Percentiles rank a stretch among this genome's conserved stretches.
Conservation (phyloP, 148 eudicot genomes). For the Polygonum maritimum region DNA sequence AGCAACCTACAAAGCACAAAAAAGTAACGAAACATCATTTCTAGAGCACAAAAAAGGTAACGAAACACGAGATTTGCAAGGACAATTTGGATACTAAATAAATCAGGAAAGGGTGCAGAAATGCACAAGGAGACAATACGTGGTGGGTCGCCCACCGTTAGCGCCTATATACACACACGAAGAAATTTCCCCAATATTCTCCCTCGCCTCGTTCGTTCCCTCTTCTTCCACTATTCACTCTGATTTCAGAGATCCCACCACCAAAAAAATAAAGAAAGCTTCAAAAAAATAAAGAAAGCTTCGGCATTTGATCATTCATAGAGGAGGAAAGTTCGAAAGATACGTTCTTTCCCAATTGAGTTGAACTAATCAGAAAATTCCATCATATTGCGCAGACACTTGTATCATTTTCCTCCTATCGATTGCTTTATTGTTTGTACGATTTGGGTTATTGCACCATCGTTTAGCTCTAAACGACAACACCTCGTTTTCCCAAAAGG, state of each 20-base stretch:
- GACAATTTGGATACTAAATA: neutral
- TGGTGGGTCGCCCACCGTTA: slow-evolving; percentile 9
- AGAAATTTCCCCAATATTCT: neutral
- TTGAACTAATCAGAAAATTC: neutral
- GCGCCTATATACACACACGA: neutral
- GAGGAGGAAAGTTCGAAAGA: neutral
- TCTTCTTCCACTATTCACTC: neutral
- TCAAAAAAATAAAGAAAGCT: neutral
- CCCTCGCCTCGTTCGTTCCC: neutral
- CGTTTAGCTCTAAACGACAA: neutral
- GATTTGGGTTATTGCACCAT: neutral
- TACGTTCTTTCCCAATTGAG: neutral
- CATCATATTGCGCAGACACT: neutral
- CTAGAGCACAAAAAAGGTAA: neutral
- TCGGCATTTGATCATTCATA: neutral
- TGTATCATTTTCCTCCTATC: neutral
- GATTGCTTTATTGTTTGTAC: neutral
- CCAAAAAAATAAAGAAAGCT: neutral
- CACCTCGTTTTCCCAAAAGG: neutral
- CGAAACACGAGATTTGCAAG: neutral
- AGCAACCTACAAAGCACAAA: neutral
- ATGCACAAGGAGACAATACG: neutral
- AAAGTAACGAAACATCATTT: neutral
- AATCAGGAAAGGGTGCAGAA: neutral
- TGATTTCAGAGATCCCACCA: neutral